Conservation (phyloP, 2,329 filamentous ascomycete genomes). For the Rutstroemia sp. region DNA sequence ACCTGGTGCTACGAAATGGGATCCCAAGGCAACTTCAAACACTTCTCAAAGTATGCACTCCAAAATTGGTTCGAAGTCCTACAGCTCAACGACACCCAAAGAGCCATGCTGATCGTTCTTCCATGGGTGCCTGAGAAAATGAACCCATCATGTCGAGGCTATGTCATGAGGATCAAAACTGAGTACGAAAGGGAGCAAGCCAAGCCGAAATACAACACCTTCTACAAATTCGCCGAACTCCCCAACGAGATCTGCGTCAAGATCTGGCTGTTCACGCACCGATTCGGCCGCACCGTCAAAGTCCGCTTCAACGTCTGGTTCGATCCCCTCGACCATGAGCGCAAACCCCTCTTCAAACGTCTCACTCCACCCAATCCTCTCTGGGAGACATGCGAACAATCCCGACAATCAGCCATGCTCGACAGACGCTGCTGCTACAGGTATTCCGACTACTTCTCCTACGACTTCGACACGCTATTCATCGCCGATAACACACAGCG, state of each 20-base stretch:
- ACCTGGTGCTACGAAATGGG: conserved; percentile 1
- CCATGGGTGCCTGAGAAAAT: too few species aligned
- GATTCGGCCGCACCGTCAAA: not conserved
- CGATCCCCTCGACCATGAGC: too few species aligned
- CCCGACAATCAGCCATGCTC: not conserved
- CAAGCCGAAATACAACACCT: not conserved
- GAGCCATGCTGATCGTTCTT: too few species aligned
- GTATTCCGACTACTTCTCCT: not conserved
- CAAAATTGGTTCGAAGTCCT: too few species aligned
- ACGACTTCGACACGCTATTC: not conserved
- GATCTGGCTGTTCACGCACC: not conserved
- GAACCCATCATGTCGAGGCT: too few species aligned
- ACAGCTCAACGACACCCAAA: too few species aligned
- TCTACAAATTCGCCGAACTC: not conserved
- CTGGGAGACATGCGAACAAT: not conserved
- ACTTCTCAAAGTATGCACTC: not conserved
- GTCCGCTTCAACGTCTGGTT: not conserved
- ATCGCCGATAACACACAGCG: not conserved
- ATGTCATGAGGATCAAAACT: not conserved
- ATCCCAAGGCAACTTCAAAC: not conserved
- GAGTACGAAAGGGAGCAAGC: not conserved
- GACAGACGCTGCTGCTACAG: not conserved
- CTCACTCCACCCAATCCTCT: not conserved
- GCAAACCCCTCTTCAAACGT: not conserved
- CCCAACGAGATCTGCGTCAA: not conserved